These are phyloP conservation scores for Lactifluus pinguis DNA, from an alignment of 768 basidiomycete genomes.

Conservation along the genomic window DNA sequence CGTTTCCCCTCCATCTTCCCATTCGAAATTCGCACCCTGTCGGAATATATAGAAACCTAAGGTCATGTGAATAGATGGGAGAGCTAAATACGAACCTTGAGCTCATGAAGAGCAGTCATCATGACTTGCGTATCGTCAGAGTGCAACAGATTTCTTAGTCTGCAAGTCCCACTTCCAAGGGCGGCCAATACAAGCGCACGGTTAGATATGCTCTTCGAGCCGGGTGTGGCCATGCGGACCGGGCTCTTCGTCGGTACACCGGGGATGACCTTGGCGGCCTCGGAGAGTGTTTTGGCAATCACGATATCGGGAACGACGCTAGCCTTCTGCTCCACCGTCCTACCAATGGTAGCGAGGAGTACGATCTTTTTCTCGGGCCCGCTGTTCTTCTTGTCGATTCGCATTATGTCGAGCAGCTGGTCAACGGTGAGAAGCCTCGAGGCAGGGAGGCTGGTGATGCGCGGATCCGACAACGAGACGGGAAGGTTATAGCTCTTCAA, in stretches of 20 bases:
- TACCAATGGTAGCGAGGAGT: constrained; percentile 82
- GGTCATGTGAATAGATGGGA: neutral
- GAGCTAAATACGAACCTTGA: constrained; percentile 48
- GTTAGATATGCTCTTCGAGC: constrained; percentile 95
- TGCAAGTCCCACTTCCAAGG: constrained; percentile 79
- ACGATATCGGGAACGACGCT: constrained; percentile 74
- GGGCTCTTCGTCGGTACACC: constrained; percentile 45
- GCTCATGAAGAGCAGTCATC: constrained; percentile 88
- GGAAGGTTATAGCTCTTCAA: constrained; percentile 90
- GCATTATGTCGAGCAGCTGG: constrained; percentile 75
- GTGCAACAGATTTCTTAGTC: constrained; percentile 83
- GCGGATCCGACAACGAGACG: constrained; percentile 66
- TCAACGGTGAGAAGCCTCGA: constrained; percentile 69
- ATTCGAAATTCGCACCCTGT: constrained; percentile 84
- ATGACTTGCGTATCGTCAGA: constrained; percentile 99
- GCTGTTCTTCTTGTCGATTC: constrained; percentile 96
- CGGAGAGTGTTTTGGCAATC: constrained; percentile 74
- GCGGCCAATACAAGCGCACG: constrained; percentile 90
- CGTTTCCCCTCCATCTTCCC: constrained; percentile 96
- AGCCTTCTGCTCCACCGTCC: constrained; percentile 86
- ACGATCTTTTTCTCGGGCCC: constrained; percentile 92
- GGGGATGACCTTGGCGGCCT: constrained; percentile 68
- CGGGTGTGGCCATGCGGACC: constrained; percentile 82
- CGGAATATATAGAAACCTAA: neutral
- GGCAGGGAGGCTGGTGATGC: constrained; percentile 62